These are phyloP conservation scores for Geoglossum glabrum DNA, from an alignment of 495 filamentous ascomycete species.

Conservation along the genomic window DNA sequence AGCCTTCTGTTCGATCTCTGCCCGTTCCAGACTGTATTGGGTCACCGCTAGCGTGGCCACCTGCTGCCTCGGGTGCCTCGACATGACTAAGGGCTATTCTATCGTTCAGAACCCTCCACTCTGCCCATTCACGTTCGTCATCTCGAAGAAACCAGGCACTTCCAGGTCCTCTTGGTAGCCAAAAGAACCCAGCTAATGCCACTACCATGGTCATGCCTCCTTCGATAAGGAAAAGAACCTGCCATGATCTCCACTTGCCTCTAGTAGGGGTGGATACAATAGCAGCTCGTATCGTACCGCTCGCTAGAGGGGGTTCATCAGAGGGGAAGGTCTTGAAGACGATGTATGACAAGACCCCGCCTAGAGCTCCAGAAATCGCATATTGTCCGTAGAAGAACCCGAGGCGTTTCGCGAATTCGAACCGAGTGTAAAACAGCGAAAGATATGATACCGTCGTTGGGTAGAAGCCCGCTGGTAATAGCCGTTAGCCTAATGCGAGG, in stretches of 20 bases:
- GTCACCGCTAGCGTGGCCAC: background rate
- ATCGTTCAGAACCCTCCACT: constrained; percentile 18
- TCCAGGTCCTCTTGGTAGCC: constrained; percentile 28
- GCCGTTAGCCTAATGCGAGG: background rate
- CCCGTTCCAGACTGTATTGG: background rate
- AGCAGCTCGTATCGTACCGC: background rate
- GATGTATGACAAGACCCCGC: constrained; percentile 26
- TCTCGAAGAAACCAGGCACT: constrained; percentile 33
- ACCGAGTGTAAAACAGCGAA: constrained; percentile 32
- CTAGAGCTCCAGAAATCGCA: constrained; percentile 35
- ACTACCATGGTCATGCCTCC: constrained; percentile 26
- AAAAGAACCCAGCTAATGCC: constrained; percentile 27
- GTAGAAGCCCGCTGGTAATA: constrained; percentile 26
- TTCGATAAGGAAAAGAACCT: constrained; percentile 37
- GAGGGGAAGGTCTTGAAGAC: constrained; percentile 11
- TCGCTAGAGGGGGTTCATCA: background rate
- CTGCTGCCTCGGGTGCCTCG: background rate
- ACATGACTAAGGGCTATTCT: background rate
- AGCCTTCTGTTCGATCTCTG: background rate
- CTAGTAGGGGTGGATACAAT: constrained; percentile 14
- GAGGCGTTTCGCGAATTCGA: constrained; percentile 31
- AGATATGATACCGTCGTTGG: constrained; percentile 32
- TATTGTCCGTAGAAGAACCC: constrained; percentile 36
- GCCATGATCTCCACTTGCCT: constrained; percentile 26
- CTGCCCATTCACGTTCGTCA: constrained; percentile 25